phyloP scores from a whole-genome alignment of 2,329 filamentous ascomycete species.

The Scedosporium dehoogii region DNA sequence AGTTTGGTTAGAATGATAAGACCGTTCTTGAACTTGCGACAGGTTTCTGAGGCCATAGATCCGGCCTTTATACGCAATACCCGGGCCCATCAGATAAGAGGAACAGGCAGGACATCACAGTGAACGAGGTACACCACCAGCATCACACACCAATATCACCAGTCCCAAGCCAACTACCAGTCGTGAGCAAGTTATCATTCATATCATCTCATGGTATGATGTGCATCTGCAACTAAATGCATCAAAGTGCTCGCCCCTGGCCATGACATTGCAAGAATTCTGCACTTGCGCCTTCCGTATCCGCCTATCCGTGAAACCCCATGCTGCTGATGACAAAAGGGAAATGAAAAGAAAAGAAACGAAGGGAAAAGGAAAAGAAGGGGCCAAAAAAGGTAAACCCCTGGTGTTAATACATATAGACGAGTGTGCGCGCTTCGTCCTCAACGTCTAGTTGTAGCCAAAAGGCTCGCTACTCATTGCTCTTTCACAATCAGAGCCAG shows the following conservation, averaged over 20 bases:
- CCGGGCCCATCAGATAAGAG: too few species aligned
- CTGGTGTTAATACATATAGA: background rate
- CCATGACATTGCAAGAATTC: background rate
- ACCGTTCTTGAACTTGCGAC: too few species aligned
- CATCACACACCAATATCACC: background rate
- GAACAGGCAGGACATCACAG: too few species aligned
- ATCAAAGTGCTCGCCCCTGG: slow-evolving; percentile 1
- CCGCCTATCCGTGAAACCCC: background rate
- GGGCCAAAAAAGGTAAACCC: background rate
- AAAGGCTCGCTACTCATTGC: slow-evolving; percentile 1
- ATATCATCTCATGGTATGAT: background rate
- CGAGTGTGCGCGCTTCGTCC: background rate
- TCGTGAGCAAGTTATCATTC: background rate
- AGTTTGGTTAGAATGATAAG: too few species aligned
- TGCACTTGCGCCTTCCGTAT: background rate
- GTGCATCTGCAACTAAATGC: background rate
- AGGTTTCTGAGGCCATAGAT: too few species aligned
- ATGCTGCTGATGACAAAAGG: slow-evolving; percentile 4
- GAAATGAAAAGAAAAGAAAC: slow-evolving; percentile 6
- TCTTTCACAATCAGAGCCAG: too few species aligned
- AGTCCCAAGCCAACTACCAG: background rate
- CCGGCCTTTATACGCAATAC: too few species aligned
- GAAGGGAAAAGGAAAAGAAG: background rate
- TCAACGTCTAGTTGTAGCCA: background rate
- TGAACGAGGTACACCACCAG: too few species aligned